These are phyloP conservation scores for Hydrangea macrophylla DNA, from an alignment of 148 eudicot genomes.

Conservation along the genomic window DNA sequence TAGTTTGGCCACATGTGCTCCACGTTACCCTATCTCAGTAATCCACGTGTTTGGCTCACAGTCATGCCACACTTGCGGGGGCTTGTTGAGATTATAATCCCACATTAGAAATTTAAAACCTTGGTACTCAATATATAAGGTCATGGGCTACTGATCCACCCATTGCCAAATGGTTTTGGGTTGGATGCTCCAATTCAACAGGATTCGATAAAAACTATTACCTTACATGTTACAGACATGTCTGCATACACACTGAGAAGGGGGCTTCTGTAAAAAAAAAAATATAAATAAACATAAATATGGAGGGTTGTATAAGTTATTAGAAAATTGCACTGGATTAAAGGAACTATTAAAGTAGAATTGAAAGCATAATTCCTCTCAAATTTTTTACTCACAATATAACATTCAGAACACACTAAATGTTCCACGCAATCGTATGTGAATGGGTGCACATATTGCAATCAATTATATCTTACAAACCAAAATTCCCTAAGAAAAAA, in stretches of 20 bases:
- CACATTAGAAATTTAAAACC: too few species aligned
- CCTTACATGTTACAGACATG: conserved; percentile 98
- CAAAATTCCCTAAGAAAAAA: too few species aligned
- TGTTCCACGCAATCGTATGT: not conserved
- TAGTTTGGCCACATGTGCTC: too few species aligned
- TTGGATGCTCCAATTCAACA: too few species aligned
- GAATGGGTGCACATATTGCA: not conserved
- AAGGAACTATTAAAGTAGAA: conserved; percentile 3
- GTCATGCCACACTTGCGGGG: too few species aligned
- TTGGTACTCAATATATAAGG: too few species aligned
- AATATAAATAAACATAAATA: conserved; percentile 6
- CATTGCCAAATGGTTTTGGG: too few species aligned
- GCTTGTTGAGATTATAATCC: too few species aligned
- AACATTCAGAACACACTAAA: not conserved
- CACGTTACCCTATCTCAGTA: too few species aligned
- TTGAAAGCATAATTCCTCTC: not conserved
- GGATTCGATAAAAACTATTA: conserved; percentile 19
- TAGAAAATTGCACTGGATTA: not conserved
- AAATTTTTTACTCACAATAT: not conserved
- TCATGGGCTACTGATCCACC: too few species aligned
- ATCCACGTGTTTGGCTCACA: too few species aligned
- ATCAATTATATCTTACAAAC: not conserved
- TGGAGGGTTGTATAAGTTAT: not conserved
- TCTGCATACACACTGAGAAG: conserved; percentile 99
- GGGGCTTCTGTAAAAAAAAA: conserved; percentile 61